Percentiles rank a stretch among this genome's conserved stretches.
Evolutionary conservation across 345 rosid species (phyloP).

Genomic region (Durio zibethinus): DNA sequence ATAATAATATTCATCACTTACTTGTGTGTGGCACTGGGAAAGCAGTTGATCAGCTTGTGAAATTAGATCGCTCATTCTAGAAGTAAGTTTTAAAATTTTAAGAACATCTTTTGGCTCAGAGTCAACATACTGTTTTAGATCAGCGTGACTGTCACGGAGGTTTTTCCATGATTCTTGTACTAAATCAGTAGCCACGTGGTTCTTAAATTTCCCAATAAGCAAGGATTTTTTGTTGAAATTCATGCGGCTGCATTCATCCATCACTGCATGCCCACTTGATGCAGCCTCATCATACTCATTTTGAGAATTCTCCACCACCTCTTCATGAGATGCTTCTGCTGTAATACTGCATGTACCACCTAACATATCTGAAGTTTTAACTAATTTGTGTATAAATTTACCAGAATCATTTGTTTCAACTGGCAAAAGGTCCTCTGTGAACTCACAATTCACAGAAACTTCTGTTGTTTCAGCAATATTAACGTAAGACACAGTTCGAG

Average conservation of each 20-base stretch:
- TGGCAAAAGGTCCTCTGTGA: slow-evolving; percentile 25
- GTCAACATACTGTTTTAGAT: slow-evolving; percentile 45
- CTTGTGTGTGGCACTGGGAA: slow-evolving; percentile 43
- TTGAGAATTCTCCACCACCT: slow-evolving; percentile 43
- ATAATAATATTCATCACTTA: slow-evolving; percentile 29
- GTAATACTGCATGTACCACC: slow-evolving; percentile 34
- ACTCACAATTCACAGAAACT: slow-evolving; percentile 41
- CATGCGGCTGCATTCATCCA: slow-evolving; percentile 90
- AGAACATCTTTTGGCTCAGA: slow-evolving; percentile 55
- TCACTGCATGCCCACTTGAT: slow-evolving; percentile 44
- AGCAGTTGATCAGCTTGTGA: slow-evolving; percentile 67
- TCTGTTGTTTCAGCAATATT: slow-evolving; percentile 44
- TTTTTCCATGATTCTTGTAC: slow-evolving; percentile 70
- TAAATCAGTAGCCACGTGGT: slow-evolving; percentile 23
- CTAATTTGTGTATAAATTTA: slow-evolving; percentile 24
- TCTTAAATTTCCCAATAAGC: slow-evolving; percentile 24
- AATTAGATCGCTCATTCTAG: slow-evolving; percentile 58
- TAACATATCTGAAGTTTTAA: slow-evolving; percentile 33
- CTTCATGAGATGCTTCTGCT: slow-evolving; percentile 41
- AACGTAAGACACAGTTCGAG: slow-evolving; percentile 38
- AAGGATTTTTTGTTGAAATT: slow-evolving; percentile 45
- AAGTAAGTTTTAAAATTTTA: slow-evolving; percentile 41
- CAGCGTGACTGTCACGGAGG: slow-evolving; percentile 39
- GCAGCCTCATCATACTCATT: slow-evolving; percentile 33
- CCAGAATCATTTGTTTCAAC: slow-evolving; percentile 26